A percentile compares a stretch with the other conserved stretches of the same genome.
These are phyloP conservation scores for Macrocystidia cucumis DNA, from an alignment of 1,284 basidiomycete species.

Conservation along the genomic window DNA sequence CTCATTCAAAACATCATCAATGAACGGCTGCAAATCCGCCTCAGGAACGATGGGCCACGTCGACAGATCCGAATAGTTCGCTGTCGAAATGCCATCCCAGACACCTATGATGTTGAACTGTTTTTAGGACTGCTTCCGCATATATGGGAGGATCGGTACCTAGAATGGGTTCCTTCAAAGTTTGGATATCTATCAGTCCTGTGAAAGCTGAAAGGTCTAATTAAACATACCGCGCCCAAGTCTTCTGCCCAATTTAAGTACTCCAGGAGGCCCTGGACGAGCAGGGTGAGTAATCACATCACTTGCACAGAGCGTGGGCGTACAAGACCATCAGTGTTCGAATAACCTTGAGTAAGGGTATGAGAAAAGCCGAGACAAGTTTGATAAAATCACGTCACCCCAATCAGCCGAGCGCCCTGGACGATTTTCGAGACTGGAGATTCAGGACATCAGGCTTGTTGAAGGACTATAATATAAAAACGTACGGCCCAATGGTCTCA, in stretches of 20 bases:
- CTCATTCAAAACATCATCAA: conserved; percentile 27
- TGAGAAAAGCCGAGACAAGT: too few species aligned
- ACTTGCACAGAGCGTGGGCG: conserved; percentile 5
- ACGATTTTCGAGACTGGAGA: conserved; percentile 19
- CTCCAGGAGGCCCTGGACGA: conserved; percentile 27
- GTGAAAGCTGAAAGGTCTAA: background rate
- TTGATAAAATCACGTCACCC: too few species aligned
- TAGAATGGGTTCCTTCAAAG: conserved; percentile 19
- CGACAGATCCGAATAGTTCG: conserved; percentile 22
- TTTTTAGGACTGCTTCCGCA: too few species aligned
- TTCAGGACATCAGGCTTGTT: background rate
- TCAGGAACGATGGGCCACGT: conserved; percentile 27
- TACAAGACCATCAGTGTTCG: conserved; percentile 31
- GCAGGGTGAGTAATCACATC: conserved; percentile 7
- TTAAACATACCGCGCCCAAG: conserved; percentile 17
- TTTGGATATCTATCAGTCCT: background rate
- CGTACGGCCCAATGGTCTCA: conserved; percentile 26
- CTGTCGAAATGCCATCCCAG: conserved; percentile 26
- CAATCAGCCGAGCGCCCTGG: conserved; percentile 26
- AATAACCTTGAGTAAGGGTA: conserved; percentile 17
- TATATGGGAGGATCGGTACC: too few species aligned
- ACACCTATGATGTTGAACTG: conserved; percentile 21
- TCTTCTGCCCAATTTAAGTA: conserved; percentile 33
- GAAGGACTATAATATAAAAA: background rate
- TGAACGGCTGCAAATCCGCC: conserved; percentile 25